Evolutionary conservation across 345 rosid species (phyloP).

Genomic region (Mallotus nudiflorus): DNA sequence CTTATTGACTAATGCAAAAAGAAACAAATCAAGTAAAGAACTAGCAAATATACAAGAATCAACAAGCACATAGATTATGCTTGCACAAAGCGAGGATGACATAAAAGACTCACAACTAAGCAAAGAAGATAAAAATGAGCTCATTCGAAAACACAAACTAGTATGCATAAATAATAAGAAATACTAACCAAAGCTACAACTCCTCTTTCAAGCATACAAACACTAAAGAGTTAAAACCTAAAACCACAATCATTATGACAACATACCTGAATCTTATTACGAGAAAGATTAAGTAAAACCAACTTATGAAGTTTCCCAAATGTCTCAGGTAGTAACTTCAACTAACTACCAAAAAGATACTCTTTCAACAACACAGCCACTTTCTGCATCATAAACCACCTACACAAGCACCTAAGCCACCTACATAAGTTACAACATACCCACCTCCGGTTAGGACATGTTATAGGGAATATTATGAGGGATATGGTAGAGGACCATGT

Average conservation of each 20-base stretch:
- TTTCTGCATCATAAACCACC: no score
- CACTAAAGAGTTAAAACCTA: background rate
- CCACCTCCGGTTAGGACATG: no score
- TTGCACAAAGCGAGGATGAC: no score
- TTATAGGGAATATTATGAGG: no score
- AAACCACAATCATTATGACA: background rate
- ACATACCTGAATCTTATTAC: slow-evolving; percentile 24
- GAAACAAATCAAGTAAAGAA: no score
- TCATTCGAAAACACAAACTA: background rate
- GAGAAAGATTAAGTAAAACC: slow-evolving; percentile 26
- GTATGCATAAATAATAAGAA: background rate
- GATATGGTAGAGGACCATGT: no score
- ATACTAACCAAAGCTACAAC: background rate
- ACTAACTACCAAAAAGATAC: slow-evolving; percentile 23
- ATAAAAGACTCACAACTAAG: background rate
- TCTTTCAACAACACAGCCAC: slow-evolving; percentile 24
- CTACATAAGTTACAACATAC: no score
- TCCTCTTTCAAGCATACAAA: background rate
- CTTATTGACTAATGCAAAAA: no score
- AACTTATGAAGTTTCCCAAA: slow-evolving; percentile 22
- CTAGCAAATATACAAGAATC: background rate
- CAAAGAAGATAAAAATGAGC: background rate
- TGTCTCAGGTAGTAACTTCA: slow-evolving; percentile 29
- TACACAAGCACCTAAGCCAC: no score
- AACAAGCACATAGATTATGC: background rate